Evolutionary conservation across 192 early-diverging fungal species (phyloP), one percentile per base, ranked within the genome.

Genomic region (Spinellus fusiger): DNA sequence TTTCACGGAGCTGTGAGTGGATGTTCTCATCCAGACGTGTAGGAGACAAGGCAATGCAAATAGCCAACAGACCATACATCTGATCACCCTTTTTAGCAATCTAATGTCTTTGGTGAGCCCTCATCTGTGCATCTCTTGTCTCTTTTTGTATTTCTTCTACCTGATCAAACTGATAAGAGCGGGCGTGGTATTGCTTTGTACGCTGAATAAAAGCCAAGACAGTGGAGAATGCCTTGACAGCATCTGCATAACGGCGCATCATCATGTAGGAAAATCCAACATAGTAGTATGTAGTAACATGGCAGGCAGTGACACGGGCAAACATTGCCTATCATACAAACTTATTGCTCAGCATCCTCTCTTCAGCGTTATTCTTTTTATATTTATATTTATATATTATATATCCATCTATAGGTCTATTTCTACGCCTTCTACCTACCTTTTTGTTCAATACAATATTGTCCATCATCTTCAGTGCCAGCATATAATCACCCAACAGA

Each of bases 251-350:
- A 63, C 95, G 81, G 48, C 93, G 80, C 92, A 96, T 92, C 95
- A 98, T 98, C 90, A 95, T 86, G 81, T 96, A 98, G 31, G 93
- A 84, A 70, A 98, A 96, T 38, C 93, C 95, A 32, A 95, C 90
- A 76, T 96, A 95, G 80, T 98, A 98, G 82, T 91, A 96, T 9
- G 93, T 92, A 18, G 93, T 94, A 31, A 98, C 92, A 67, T 98
- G 93, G 81, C 95, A 95, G 4, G 93, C 93, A n/a, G 92, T 94
- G 5, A 98, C 94, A 32, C 95, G 84, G 18, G 94, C 88, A 77
- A 93, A 96, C 58, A 96, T 84, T 22, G 90, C 93, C 75, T 44
- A 12, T 18, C 13, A 44, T 3, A 12, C n/a, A n/a, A n/a, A n/a
- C n/a, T 3, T 2, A 44, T 5, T 9, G 35, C 6, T 37, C 6